A percentile compares a stretch with the other conserved stretches of the same genome.
phyloP scores from a whole-genome alignment of 495 filamentous ascomycete species.

The Neurospora sp. region DNA sequence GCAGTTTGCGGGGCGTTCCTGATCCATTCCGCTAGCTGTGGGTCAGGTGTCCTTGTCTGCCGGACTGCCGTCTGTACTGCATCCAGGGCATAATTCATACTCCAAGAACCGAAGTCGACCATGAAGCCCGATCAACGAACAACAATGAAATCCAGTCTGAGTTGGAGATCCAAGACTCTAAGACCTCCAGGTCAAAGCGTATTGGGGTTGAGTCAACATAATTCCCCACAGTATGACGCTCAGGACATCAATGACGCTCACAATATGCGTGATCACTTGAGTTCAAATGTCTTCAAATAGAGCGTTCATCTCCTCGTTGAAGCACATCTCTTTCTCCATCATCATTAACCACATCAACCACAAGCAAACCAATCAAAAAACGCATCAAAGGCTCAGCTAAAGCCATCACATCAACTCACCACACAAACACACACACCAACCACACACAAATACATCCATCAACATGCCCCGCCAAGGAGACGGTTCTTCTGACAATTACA shows the following conservation, averaged over 20 bases:
- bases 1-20: background rate
- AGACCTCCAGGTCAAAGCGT: background rate
- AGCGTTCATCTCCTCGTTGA: background rate
- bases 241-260: background rate
- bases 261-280: background rate
- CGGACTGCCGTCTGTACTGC: background rate
- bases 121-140: background rate
- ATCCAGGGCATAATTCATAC: background rate
- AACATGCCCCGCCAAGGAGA: slow-evolving; percentile 32
- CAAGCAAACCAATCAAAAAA: background rate
- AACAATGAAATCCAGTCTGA: background rate
- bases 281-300: background rate
- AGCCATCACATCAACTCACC: background rate
- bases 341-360: background rate
- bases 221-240: background rate
- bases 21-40: background rate
- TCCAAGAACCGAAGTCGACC: background rate
- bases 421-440: background rate
- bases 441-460: background rate
- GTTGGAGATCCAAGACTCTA: background rate
- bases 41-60: background rate
- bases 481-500: slow-evolving; percentile 26
- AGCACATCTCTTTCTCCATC: background rate
- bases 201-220: background rate
- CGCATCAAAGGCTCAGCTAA: background rate